Percentiles rank a stretch among this genome's conserved stretches.
These are phyloP conservation scores for Candida peoriensis DNA, from an alignment of 805 yeast genomes.

Conservation along the genomic window DNA sequence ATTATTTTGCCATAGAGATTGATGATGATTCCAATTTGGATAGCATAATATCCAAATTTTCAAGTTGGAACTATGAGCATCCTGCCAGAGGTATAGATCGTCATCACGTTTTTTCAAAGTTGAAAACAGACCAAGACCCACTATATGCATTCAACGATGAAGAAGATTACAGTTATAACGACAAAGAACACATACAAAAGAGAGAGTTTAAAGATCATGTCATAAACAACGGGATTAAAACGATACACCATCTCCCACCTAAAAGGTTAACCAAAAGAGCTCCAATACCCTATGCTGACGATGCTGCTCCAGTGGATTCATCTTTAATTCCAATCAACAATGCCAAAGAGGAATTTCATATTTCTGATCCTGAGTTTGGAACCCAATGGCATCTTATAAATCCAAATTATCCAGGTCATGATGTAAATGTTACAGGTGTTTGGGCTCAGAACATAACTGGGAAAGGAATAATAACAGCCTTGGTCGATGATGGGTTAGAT, in stretches of 20 bases:
- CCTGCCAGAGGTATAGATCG: constrained; percentile 53
- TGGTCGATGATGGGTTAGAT: constrained; percentile 94
- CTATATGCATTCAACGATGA: constrained; percentile 11
- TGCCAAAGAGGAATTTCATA: constrained; percentile 49
- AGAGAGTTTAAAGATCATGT: constrained; percentile 12
- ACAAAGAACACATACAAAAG: constrained; percentile 6
- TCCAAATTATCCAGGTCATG: constrained; percentile 67
- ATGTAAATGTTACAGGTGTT: constrained; percentile 78
- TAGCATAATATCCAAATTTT: constrained; percentile 30
- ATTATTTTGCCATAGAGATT: constrained; percentile 63
- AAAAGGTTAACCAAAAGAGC: constrained; percentile 49
- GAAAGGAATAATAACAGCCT: constrained; percentile 73
- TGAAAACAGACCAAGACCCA: constrained; percentile 23
- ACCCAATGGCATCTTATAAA: constrained; percentile 94
- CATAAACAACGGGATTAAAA: constrained; percentile 29
- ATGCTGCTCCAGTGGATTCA: constrained; percentile 41
- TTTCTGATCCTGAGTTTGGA: constrained; percentile 77
- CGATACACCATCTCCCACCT: constrained; percentile 53
- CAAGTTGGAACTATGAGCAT: constrained; percentile 57
- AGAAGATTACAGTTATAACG: constrained; percentile 12
- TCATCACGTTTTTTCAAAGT: constrained; percentile 62
- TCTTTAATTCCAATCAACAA: constrained; percentile 41
- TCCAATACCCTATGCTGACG: constrained; percentile 42
- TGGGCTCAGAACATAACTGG: constrained; percentile 87
- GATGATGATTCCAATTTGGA: constrained; percentile 29